A percentile compares a stretch with the other conserved stretches of the same genome.
Conservation (phyloP, 106 monocot species). For the Dendrobium chrysotoxum region DNA sequence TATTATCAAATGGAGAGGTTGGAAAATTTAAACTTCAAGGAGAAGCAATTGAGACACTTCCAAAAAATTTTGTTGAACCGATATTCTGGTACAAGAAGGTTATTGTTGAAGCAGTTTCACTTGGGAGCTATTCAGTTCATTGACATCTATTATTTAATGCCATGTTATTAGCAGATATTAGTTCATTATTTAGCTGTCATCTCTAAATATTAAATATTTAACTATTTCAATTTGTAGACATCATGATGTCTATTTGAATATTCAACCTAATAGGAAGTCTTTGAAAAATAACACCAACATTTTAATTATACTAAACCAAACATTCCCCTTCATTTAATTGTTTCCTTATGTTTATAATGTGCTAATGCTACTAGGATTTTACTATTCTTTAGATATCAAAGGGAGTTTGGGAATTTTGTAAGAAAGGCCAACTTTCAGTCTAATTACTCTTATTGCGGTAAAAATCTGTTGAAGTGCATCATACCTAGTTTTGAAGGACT, state of each 20-base stretch:
- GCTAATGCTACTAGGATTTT: background rate
- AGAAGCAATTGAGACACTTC: background rate
- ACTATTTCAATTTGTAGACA: background rate
- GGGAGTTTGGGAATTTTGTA: background rate
- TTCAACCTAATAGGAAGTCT: background rate
- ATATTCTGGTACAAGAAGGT: background rate
- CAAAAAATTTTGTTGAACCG: background rate
- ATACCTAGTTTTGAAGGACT: background rate
- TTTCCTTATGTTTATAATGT: background rate
- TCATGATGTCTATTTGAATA: background rate
- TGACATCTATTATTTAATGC: too few species aligned
- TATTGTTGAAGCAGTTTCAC: background rate
- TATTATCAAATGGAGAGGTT: background rate
- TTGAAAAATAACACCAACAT: background rate
- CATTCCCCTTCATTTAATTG: background rate
- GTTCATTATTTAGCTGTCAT: background rate
- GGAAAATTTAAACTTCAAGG: background rate
- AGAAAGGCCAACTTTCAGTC: background rate
- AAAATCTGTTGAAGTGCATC: background rate
- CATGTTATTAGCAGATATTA: too few species aligned
- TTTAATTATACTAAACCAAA: background rate
- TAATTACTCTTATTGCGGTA: background rate
- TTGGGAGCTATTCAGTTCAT: too few species aligned
- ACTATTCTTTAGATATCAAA: background rate
- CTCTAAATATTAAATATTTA: background rate